Conservation (phyloP, 768 basidiomycete genomes). For the Serendipita sp. region DNA sequence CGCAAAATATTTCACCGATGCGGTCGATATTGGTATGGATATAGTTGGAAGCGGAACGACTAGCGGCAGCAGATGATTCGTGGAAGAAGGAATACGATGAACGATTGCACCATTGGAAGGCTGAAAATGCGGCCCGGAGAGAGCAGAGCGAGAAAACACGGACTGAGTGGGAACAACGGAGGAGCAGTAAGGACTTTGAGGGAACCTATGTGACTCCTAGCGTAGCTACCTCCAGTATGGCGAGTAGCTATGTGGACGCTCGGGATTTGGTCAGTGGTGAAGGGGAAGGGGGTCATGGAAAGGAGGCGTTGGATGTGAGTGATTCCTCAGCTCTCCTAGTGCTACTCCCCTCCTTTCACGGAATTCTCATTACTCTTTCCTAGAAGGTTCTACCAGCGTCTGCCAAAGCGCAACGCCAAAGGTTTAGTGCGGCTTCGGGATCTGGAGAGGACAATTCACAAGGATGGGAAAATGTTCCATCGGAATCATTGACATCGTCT, state of each 20-base stretch:
- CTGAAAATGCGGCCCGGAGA: constrained; percentile 53
- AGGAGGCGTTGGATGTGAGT: constrained; percentile 17
- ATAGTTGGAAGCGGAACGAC: neutral
- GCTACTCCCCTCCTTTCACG: constrained; percentile 8
- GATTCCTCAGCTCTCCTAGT: too few relatives aligned
- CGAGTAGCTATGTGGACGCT: constrained; percentile 23
- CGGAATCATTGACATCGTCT: constrained; percentile 32
- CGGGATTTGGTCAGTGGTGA: constrained; percentile 28
- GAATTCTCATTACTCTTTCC: constrained; percentile 10
- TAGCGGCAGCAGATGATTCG: constrained; percentile 23
- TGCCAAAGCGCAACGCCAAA: neutral
- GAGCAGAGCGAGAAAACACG: constrained; percentile 62
- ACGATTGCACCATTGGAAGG: constrained; percentile 54
- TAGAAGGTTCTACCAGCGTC: constrained; percentile 3
- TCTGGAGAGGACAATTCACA: constrained; percentile 15
- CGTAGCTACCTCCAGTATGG: neutral
- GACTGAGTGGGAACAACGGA: constrained; percentile 5
- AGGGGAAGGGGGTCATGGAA: constrained; percentile 14
- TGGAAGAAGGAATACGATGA: constrained; percentile 59
- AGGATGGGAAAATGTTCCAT: constrained; percentile 62
- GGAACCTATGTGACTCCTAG: neutral
- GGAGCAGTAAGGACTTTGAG: neutral
- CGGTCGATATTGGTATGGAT: neutral
- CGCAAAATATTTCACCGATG: too few relatives aligned
- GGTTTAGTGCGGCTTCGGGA: constrained; percentile 3